Evolutionary conservation across 73 alveolate species (phyloP), one percentile per base, ranked within the genome.

Genomic region (Paramecium sonneborni): DNA sequence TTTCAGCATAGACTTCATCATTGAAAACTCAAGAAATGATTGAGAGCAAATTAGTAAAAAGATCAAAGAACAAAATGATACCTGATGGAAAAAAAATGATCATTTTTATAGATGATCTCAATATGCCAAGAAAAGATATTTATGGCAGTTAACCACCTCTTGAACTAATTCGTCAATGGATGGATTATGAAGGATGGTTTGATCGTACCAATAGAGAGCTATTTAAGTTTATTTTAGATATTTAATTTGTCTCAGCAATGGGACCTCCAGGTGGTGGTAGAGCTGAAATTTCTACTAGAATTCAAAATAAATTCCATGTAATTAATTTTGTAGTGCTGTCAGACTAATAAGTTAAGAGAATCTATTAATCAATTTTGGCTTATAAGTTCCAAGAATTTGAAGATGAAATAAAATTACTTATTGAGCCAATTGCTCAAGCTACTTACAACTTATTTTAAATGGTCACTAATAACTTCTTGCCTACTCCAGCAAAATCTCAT

Each of bases 101-200:
- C 67, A 96, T 97, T 93, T 98, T 97, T 89, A 97, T 98, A 41
- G 99, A 98, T 93, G 99, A 98, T 93, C 96, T 98, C 57, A 98
- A 98, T 96, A 97, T 98, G 99, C 99, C 99, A 38, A 95, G 98
- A 94, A 98, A 98, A 85, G 99, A 98, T 86, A 96, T 97, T 79
- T 98, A 95, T 94, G 99, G 99, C n/a, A 95, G 99, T 26, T 95
- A 98, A 85, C 99, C 99, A 18, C 99, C 99, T n/a, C 97, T 98
- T 38, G 99, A 98, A 93, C 94, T 98, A 92, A 88, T 98, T 68
- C 95, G 99, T 69, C 97, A 98, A 92, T 98, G 98, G 99, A 95
- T 97, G 95, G 99, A 98, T 94, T 98, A 98, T 85, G 99, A 96
- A 58, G 98, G 98, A 92, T 98, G 99, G 99, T 98, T 96, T 84